phyloP scores from a whole-genome alignment of 148 eudicot species.

The Euryodendron excelsum region DNA sequence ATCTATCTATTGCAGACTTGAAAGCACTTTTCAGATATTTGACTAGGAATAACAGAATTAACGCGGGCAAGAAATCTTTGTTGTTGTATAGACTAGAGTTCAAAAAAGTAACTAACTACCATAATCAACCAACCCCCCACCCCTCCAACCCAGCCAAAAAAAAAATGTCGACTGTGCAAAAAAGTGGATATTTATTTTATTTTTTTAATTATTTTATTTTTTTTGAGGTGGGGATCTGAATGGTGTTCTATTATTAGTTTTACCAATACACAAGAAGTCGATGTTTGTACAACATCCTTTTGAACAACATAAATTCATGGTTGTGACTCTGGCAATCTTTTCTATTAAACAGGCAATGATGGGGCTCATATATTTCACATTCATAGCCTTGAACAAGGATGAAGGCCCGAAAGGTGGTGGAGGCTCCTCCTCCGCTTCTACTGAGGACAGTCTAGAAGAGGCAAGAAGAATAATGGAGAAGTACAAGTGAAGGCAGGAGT shows the following conservation, averaged over 20 bases:
- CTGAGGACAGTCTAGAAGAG: conserved; percentile 81
- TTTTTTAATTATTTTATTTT: background rate
- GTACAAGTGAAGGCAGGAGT: conserved; percentile 56
- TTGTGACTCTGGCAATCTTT: background rate
- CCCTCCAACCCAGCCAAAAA: too few relatives aligned
- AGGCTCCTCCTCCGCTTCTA: conserved; percentile 33
- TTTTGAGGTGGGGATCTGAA: too few relatives aligned
- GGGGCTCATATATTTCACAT: conserved; percentile 82
- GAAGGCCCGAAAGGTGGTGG: conserved; percentile 56
- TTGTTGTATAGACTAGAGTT: too few relatives aligned
- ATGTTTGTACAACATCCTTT: background rate
- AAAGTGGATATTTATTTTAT: background rate
- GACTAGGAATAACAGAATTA: background rate
- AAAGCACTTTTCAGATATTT: background rate
- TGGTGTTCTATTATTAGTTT: too few relatives aligned
- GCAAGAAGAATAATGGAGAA: conserved; percentile 95
- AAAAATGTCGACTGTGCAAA: too few relatives aligned
- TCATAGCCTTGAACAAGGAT: conserved; percentile 84
- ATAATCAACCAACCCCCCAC: too few relatives aligned
- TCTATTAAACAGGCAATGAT: conserved; percentile 58
- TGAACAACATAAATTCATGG: background rate
- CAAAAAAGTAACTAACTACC: too few relatives aligned
- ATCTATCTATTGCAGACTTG: background rate
- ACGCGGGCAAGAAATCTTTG: background rate
- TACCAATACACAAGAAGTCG: background rate